phyloP scores from a whole-genome alignment of 352 stramenopile genomes.

The Halophytophthora polymorphica region DNA sequence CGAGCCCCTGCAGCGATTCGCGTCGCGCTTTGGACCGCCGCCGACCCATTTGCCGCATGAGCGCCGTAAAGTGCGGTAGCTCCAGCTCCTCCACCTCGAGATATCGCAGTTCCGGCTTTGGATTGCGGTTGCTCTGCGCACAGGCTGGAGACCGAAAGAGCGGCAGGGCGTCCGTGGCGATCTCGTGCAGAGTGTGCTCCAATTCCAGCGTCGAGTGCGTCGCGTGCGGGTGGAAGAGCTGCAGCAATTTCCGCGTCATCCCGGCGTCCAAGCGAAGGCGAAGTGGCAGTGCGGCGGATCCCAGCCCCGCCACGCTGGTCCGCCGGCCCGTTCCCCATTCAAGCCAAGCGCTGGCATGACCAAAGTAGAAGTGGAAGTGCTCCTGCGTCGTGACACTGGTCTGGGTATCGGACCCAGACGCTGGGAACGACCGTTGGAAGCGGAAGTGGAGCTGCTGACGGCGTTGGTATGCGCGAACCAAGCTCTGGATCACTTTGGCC shows the following conservation, averaged over 20 bases:
- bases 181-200: conserved; percentile 26
- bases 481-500: conserved; percentile 29
- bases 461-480: conserved; percentile 15
- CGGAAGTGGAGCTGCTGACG: conserved; percentile 23
- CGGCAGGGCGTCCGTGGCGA: conserved; percentile 29
- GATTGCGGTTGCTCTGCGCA: conserved; percentile 11
- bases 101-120: conserved; percentile 14
- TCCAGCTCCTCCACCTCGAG: conserved; percentile 56
- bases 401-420: not conserved
- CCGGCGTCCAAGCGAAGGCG: conserved; percentile 36
- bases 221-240: conserved; percentile 26
- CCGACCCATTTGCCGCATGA: conserved; percentile 43
- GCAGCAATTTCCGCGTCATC: conserved; percentile 47
- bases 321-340: conserved; percentile 5
- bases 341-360: conserved; percentile 39
- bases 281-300: not conserved
- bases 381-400: not conserved
- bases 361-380: conserved; percentile 43
- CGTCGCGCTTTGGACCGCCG: conserved; percentile 45
- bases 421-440: conserved; percentile 9
- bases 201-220: conserved; percentile 27
- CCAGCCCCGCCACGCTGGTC: not conserved
- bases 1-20: conserved; percentile 5
- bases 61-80: conserved; percentile 32
- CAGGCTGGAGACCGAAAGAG: conserved; percentile 28